phyloP scores from a whole-genome alignment of 306 rosid genomes.

The Quercus alba region DNA sequence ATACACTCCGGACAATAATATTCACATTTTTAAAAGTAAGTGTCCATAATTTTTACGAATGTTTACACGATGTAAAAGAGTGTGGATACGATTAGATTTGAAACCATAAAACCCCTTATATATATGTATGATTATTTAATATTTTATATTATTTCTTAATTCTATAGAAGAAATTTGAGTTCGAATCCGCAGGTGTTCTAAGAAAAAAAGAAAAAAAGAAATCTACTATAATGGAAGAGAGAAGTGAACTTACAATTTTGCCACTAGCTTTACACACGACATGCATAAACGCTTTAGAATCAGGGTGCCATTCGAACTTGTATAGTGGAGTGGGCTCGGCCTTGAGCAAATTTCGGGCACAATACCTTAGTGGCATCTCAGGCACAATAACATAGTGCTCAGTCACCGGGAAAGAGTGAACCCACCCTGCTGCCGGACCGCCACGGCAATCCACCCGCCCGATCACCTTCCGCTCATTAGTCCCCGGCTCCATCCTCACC shows the following conservation, averaged over 20 bases:
- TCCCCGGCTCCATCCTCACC: conserved; percentile 71
- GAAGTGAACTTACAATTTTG: conserved; percentile 46
- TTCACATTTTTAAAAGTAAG: too few species aligned
- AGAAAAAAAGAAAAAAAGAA: too few species aligned
- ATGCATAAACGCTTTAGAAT: conserved; percentile 68
- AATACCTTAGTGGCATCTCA: conserved; percentile 85
- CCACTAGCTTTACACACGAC: conserved; percentile 85
- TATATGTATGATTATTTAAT: too few species aligned
- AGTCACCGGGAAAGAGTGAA: conserved; percentile 83
- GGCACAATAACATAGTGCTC: conserved; percentile 75
- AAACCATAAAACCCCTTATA: too few species aligned
- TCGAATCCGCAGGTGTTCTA: too few species aligned
- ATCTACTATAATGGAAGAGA: neutral
- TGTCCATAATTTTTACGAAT: too few species aligned
- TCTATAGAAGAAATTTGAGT: too few species aligned
- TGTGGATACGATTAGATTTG: too few species aligned
- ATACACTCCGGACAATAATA: too few species aligned
- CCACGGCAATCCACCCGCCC: conserved; percentile 68
- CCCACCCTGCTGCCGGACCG: conserved; percentile 88
- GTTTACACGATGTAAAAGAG: too few species aligned
- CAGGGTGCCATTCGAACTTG: conserved; percentile 89
- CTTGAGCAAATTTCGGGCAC: conserved; percentile 72
- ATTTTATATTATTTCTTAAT: too few species aligned
- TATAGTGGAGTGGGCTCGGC: conserved; percentile 89
- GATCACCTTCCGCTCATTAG: conserved; percentile 71